Evolutionary conservation across 495 filamentous ascomycete genomes (phyloP), one percentile per base, ranked within the genome.

Genomic region (Penicillium verhagenii): DNA sequence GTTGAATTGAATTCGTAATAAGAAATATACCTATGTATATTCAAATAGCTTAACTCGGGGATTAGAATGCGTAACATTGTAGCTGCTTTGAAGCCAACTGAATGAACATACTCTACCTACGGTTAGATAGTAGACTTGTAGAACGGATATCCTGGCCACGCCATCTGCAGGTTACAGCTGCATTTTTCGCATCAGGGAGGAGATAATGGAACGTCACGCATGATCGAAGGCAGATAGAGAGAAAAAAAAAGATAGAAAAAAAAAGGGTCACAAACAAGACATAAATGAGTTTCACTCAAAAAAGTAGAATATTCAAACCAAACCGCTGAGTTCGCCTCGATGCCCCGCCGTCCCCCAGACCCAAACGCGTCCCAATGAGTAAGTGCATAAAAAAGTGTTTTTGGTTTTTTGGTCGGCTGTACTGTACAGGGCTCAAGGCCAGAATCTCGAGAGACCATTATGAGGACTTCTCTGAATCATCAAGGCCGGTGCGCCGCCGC

Each of bases 401-500:
- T 69, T 65, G 55, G 47, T 64, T 67, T 61, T 67, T 59, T 54
- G 31, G 49, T 67, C 52, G 57, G 55, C 51, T 73, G 71, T 78
- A 76, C 70, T 76, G 65, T 78, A 78, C 73, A 78, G 66, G 70
- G 69, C 68, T 60, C 67, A 66, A 63, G 65, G 54, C 63, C 66
- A 65, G 31, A 49, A 57, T 61, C 53, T 57, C 13, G 28, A 49
- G 47, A 35, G 24, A 31, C 56, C 29, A 47, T 71, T 63, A 75
- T 60, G 66, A 69, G 50, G 59, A 67, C 61, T 79, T 79, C 47
- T 81, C 76, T 18, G 72, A 69, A 39, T 82, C 79, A 26, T 81
- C 79, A 45, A 68, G 73, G 47, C 66, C 66, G 51, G 66, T 54
- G 58, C 79, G 73, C 57, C 79, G 74, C 59, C 79, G 79, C 54